Evolutionary conservation across 2,329 filamentous ascomycete genomes (phyloP).

Genomic region (Fusarium robinianum): DNA sequence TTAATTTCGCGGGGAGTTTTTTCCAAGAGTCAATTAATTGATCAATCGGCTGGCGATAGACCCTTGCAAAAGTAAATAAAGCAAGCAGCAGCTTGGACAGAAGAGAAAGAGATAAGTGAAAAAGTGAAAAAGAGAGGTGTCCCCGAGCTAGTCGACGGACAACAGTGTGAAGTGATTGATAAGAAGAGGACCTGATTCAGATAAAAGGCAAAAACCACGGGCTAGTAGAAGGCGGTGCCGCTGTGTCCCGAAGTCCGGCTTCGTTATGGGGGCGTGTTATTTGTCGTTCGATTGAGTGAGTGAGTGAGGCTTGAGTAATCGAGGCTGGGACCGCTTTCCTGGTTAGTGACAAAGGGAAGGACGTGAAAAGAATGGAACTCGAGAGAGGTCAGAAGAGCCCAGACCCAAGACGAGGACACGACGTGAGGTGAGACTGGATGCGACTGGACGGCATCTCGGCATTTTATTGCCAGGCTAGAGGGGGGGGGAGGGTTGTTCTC

Average conservation of each 20-base stretch:
- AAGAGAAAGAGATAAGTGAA: constrained; percentile 21
- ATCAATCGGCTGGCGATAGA: too few relatives aligned
- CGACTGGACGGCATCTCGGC: constrained; percentile 17
- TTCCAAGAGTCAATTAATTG: too few relatives aligned
- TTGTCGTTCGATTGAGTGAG: constrained; percentile 10
- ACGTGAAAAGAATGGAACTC: constrained; percentile 26
- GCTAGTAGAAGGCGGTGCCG: constrained; percentile 14
- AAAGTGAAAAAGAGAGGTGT: neutral
- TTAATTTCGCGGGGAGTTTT: too few relatives aligned
- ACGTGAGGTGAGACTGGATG: constrained; percentile 22
- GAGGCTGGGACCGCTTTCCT: constrained; percentile 15
- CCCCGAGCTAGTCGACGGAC: constrained; percentile 5
- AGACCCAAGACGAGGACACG: constrained; percentile 15
- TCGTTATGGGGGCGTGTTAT: constrained; percentile 15
- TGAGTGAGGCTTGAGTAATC: constrained; percentile 11
- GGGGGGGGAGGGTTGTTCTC: constrained; percentile 19
- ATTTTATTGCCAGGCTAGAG: constrained; percentile 20
- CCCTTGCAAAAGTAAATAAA: too few relatives aligned
- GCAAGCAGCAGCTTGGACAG: constrained; percentile 21
- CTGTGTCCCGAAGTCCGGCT: constrained; percentile 32
- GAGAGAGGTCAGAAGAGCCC: constrained; percentile 17
- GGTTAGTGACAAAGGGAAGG: constrained; percentile 14
- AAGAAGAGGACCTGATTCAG: constrained; percentile 20
- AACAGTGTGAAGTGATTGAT: constrained; percentile 24
- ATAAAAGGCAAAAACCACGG: too few relatives aligned